These are phyloP conservation scores for Juncus effusus DNA, from an alignment of 176 grass and related monocot genomes.

Conservation along the genomic window DNA sequence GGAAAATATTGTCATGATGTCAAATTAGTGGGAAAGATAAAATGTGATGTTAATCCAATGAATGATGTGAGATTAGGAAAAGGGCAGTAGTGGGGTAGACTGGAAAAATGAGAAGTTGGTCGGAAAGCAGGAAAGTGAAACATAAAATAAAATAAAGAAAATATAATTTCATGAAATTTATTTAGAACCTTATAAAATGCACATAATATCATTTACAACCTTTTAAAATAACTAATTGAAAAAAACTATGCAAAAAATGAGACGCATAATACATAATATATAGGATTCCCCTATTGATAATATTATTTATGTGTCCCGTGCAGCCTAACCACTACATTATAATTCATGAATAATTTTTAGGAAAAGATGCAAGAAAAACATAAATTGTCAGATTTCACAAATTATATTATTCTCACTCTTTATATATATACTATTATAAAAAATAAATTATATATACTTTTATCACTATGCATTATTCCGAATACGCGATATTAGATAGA, in stretches of 20 bases:
- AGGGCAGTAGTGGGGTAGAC: conserved; percentile 2
- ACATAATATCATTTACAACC: neutral
- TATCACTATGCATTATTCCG: too few species aligned
- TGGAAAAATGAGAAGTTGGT: conserved; percentile 6
- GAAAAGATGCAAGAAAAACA: too few species aligned
- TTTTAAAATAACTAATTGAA: neutral
- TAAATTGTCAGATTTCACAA: too few species aligned
- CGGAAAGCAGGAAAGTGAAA: conserved; percentile 19
- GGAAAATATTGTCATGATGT: neutral
- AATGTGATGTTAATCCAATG: neutral
- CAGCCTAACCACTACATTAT: neutral
- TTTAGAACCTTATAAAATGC: neutral
- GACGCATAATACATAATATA: neutral
- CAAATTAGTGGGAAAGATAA: neutral
- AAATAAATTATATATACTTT: too few species aligned
- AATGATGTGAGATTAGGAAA: neutral
- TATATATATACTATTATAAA: too few species aligned
- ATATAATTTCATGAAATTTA: neutral
- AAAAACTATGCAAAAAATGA: too few species aligned
- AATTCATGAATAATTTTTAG: neutral
- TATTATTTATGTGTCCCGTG: neutral
- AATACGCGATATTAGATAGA: too few species aligned
- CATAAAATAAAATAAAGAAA: neutral
- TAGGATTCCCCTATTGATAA: too few species aligned
- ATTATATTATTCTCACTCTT: too few species aligned